phyloP scores from a whole-genome alignment of 495 filamentous ascomycete genomes.

The Neurospora sp. region DNA sequence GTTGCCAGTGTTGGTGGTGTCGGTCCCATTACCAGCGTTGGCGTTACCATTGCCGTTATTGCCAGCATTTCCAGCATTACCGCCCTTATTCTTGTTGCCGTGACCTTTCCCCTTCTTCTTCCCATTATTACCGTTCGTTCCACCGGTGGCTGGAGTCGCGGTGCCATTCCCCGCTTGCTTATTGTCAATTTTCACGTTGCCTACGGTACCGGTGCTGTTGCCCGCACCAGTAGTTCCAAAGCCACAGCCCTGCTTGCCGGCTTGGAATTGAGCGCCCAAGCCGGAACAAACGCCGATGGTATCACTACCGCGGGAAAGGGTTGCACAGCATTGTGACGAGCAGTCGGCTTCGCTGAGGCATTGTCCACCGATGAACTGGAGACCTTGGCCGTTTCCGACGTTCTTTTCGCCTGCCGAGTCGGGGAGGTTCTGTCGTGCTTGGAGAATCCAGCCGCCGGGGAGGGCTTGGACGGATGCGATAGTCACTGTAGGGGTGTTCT shows the following conservation, averaged over 20 bases:
- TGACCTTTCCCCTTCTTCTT: not conserved
- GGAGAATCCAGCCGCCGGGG: slow-evolving; percentile 30
- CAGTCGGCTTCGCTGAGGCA: slow-evolving; percentile 34
- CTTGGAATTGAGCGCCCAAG: slow-evolving; percentile 15
- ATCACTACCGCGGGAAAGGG: slow-evolving; percentile 12
- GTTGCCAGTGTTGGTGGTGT: not conserved
- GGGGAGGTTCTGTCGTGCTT: slow-evolving; percentile 29
- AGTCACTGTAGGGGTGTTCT: slow-evolving; percentile 22
- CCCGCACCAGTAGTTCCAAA: slow-evolving; percentile 7
- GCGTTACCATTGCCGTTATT: not conserved
- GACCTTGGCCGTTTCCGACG: slow-evolving; percentile 27
- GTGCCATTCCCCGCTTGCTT: not conserved
- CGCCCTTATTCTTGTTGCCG: not conserved
- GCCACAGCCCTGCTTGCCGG: slow-evolving; percentile 25
- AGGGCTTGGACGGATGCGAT: slow-evolving; percentile 46
- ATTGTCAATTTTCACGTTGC: not conserved
- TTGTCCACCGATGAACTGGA: slow-evolving; percentile 35
- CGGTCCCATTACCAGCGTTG: not conserved
- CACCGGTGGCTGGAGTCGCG: not conserved
- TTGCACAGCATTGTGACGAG: slow-evolving; percentile 29
- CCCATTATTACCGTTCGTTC: not conserved
- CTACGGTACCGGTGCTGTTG: not conserved
- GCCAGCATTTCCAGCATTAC: not conserved
- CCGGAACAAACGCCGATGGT: slow-evolving; percentile 29
- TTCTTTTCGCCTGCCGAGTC: slow-evolving; percentile 27